phyloP scores from a whole-genome alignment of 768 basidiomycete genomes.

The Obba rivulosa region DNA sequence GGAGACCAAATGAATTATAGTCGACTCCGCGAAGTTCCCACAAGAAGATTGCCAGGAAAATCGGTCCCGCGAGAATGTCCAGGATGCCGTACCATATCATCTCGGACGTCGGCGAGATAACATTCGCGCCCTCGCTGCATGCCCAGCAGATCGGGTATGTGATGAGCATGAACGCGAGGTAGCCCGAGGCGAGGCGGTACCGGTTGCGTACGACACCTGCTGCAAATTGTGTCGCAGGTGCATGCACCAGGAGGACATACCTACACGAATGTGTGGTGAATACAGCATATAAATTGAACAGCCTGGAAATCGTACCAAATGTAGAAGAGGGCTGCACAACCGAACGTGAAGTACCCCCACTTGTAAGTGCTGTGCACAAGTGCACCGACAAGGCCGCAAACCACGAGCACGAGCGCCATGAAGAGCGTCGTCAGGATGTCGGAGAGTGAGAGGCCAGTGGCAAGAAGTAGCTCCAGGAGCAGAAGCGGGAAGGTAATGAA shows the following conservation, averaged over 20 bases:
- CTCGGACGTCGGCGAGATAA: constrained; percentile 40
- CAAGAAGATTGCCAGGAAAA: constrained; percentile 26
- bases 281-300: constrained; percentile 10
- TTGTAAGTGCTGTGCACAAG: constrained; percentile 42
- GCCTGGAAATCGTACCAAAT: constrained; percentile 33
- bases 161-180: constrained; percentile 43
- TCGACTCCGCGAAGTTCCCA: constrained; percentile 13
- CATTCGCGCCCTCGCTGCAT: constrained; percentile 40
- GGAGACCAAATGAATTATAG: constrained; percentile 12
- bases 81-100: constrained; percentile 47
- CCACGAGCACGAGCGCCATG: constrained; percentile 38
- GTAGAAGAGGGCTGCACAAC: constrained; percentile 36
- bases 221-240: constrained; percentile 16
- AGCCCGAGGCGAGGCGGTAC: constrained; percentile 29
- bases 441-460: constrained; percentile 38
- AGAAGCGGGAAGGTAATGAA: constrained; percentile 43
- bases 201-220: constrained; percentile 13
- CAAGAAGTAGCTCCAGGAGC: constrained; percentile 37
- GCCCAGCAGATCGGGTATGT: constrained; percentile 52
- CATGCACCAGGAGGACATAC: constrained; percentile 20
- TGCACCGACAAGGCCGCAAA: constrained; percentile 37
- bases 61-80: constrained; percentile 27
- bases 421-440: constrained; percentile 38
- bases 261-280: constrained; percentile 10
- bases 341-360: constrained; percentile 40